Base-by-base conservation (phyloP, 495 filamentous ascomycete genomes). In the Hyaloscypha variabilis region DNA sequence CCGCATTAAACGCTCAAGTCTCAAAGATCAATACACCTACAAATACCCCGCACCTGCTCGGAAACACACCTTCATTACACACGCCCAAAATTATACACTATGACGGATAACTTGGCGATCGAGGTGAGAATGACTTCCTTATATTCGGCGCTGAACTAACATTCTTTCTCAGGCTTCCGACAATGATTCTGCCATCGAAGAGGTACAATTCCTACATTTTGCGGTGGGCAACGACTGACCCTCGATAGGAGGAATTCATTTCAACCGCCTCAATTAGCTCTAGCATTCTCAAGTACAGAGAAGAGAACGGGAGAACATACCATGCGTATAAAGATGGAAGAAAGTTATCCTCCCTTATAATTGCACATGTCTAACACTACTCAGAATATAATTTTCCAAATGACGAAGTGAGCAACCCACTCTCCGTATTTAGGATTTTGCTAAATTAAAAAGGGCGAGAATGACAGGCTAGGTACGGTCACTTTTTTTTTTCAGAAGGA, bases 361-460 rank as follows among this genome's bases (percentile, higher is more conserved):
- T 46, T 30, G 21, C n/a, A 59, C 30, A 25, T 59, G n/a, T 3
- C 31, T 59, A 46, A 59, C 57, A 14, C 13, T 17, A 25, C 2
- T n/a, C 4, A 59, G 57, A 71, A 60, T 83, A 83, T 59, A 60
- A 76, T 13, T 68, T 78, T 29, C 81, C 81, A 14, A 83, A 83
- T 68, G 81, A 83, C 62, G 80, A 82, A 73, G 57, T 59, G 14
- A 14, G 30, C n/a, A 19, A 13, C 8, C 6, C 24, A 6, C 8
- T n/a, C 6, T 21, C 11, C 10, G 6, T 29, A 23, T 1, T 0
- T 54, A 13, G 8, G 17, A 17, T 6, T 51, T 21, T 17, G 1
- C n/a, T 51, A n/a, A 51, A 8, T 14, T 8, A 25, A n/a, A 25
- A 24, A 56, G 53, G 3, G 53, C 57, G 76, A 78, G 63, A 75